Percentiles rank a stretch among this genome's conserved stretches.
These are phyloP conservation scores for Chenopodium suecicum DNA, from an alignment of 148 eudicot genomes.

Conservation along the genomic window DNA sequence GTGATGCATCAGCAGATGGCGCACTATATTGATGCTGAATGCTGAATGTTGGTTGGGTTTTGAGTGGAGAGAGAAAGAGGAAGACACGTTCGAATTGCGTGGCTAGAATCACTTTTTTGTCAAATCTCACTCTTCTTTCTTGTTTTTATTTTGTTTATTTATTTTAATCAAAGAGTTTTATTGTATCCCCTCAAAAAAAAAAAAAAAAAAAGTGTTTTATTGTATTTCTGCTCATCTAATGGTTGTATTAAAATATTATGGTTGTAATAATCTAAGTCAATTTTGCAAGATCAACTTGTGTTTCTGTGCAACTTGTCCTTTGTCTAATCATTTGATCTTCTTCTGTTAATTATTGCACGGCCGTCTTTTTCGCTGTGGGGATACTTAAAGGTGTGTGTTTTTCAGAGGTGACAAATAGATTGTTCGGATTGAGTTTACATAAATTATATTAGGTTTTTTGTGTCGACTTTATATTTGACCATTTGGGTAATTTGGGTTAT, in stretches of 20 bases:
- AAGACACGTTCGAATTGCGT: slow-evolving; percentile 31
- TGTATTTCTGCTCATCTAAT: not conserved
- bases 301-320: not conserved
- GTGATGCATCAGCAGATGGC: slow-evolving; percentile 1
- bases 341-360: not conserved
- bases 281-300: not conserved
- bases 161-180: too few species aligned
- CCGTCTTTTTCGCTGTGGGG: not conserved
- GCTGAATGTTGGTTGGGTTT: not conserved
- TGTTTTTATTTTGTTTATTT: not conserved
- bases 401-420: too few species aligned
- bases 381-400: too few species aligned
- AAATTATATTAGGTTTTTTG: too few species aligned
- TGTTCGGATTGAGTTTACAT: too few species aligned
- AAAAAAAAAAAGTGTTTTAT: too few species aligned
- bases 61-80: slow-evolving; percentile 24
- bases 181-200: not conserved
- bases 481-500: too few species aligned
- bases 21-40: slow-evolving; percentile 11
- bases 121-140: not conserved
- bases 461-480: too few species aligned
- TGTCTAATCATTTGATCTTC: not conserved
- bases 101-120: slow-evolving; percentile 16
- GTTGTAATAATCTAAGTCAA: not conserved
- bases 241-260: not conserved